A percentile compares a stretch with the other conserved stretches of the same genome.
These are phyloP conservation scores for Auricularia sp. DNA, from an alignment of 768 basidiomycete species.

Conservation along the genomic window DNA sequence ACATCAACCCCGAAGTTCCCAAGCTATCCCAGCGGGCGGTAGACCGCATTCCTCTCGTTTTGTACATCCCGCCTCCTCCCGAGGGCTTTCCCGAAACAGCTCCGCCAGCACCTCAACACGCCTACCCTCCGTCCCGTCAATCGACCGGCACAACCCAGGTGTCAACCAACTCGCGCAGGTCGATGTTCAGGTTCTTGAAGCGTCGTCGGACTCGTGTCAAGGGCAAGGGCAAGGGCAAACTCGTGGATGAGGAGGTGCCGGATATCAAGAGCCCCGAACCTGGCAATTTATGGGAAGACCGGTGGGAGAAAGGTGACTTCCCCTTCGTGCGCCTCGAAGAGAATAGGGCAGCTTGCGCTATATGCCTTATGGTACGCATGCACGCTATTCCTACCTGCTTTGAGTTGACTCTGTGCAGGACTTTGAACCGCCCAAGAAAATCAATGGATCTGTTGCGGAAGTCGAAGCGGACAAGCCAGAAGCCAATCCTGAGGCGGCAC, in stretches of 20 bases:
- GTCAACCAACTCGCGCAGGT: background rate
- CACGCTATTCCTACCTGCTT: background rate
- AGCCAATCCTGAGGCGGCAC: background rate
- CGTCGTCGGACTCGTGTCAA: background rate
- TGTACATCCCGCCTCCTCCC: constrained; percentile 76
- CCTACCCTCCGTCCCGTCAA: constrained; percentile 51
- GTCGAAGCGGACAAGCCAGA: background rate
- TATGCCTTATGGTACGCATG: constrained; percentile 52
- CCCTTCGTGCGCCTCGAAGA: constrained; percentile 76
- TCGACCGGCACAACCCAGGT: constrained; percentile 6
- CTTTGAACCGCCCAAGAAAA: constrained; percentile 35
- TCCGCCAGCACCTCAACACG: constrained; percentile 34
- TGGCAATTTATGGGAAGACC: constrained; percentile 52
- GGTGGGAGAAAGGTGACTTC: constrained; percentile 67
- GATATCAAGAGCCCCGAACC: constrained; percentile 16
- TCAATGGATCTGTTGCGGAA: background rate
- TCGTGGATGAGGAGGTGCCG: constrained; percentile 17
- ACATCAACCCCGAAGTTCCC: constrained; percentile 69
- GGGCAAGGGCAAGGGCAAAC: constrained; percentile 9
- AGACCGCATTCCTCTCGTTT: constrained; percentile 70
- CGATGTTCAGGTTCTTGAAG: constrained; percentile 27
- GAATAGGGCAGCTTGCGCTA: constrained; percentile 75
- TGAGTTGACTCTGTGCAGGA: background rate
- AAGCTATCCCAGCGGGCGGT: constrained; percentile 63
- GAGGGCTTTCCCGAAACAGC: constrained; percentile 20